phyloP scores from a whole-genome alignment of 352 stramenopile genomes.

The Phytophthora hybrid region DNA sequence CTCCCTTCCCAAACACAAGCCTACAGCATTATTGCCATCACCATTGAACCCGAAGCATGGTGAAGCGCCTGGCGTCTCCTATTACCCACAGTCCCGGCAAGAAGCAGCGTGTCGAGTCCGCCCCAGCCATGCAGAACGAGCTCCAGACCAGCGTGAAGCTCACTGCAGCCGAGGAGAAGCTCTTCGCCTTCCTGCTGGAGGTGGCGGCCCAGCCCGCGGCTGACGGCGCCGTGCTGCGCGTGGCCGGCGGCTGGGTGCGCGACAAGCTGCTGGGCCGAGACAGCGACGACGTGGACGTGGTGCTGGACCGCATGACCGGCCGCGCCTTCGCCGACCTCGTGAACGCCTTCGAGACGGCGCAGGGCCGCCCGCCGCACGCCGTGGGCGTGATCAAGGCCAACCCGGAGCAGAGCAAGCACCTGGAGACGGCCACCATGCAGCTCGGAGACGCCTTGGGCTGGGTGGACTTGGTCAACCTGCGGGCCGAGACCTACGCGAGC shows the following conservation, averaged over 20 bases:
- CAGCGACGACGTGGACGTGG: constrained; percentile 98
- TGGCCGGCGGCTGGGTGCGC: constrained; percentile 99
- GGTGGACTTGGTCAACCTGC: constrained; percentile 99
- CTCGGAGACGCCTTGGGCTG: constrained; percentile 88
- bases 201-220: constrained; percentile 63
- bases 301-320: constrained; percentile 96
- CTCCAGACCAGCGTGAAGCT: constrained; percentile 39
- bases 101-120: constrained; percentile 37
- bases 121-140: constrained; percentile 10
- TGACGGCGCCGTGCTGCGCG: constrained; percentile 86
- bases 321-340: constrained; percentile 92
- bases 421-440: constrained; percentile 98
- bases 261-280: constrained; percentile 95
- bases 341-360: constrained; percentile 66
- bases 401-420: constrained; percentile 97
- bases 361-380: constrained; percentile 55
- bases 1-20: not conserved
- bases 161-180: constrained; percentile 55
- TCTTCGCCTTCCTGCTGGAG: constrained; percentile 72
- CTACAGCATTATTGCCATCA: too few species aligned
- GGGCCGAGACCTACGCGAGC: constrained; percentile 95
- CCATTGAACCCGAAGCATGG: constrained; percentile 18
- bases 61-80: constrained; percentile 36
- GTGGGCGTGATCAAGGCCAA: constrained; percentile 85
- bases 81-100: constrained; percentile 26